Conservation (phyloP, 1,284 basidiomycete genomes). For the Pseudozyma sp. region DNA sequence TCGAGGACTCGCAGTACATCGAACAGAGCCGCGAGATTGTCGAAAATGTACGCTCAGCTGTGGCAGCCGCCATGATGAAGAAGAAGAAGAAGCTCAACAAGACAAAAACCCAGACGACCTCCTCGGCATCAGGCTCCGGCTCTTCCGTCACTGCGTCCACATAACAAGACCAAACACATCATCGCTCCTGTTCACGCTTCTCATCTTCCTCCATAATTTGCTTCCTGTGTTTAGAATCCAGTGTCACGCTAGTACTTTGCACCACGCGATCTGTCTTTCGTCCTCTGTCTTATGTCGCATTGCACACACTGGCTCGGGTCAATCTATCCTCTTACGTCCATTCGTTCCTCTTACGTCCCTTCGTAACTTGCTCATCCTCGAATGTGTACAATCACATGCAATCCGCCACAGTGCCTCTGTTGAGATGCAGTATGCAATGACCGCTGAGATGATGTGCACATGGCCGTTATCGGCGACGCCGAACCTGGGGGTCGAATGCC, state of each 20-base stretch:
- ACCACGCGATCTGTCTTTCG: too few species aligned
- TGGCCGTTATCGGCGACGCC: neutral
- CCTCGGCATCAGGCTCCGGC: constrained; percentile 13
- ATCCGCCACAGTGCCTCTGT: neutral
- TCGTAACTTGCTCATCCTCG: too few species aligned
- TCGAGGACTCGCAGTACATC: constrained; percentile 91
- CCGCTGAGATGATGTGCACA: neutral
- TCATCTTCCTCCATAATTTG: too few species aligned
- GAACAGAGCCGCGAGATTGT: constrained; percentile 93
- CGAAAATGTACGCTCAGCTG: constrained; percentile 90
- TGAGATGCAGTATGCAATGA: neutral
- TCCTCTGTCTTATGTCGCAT: too few species aligned
- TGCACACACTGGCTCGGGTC: too few species aligned
- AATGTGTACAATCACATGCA: too few species aligned
- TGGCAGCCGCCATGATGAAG: constrained; percentile 72
- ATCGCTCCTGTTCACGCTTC: neutral
- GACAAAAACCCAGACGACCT: constrained; percentile 19
- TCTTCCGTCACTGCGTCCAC: constrained; percentile 33
- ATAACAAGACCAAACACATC: neutral
- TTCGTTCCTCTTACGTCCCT: too few species aligned
- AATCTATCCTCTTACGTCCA: too few species aligned
- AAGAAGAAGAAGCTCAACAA: constrained; percentile 50
- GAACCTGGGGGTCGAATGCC: constrained; percentile 6
- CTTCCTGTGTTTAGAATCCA: too few species aligned
- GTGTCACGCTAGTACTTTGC: too few species aligned